These are phyloP conservation scores for Tylopilus subfusipes DNA, from an alignment of 768 basidiomycete species.

Conservation along the genomic window DNA sequence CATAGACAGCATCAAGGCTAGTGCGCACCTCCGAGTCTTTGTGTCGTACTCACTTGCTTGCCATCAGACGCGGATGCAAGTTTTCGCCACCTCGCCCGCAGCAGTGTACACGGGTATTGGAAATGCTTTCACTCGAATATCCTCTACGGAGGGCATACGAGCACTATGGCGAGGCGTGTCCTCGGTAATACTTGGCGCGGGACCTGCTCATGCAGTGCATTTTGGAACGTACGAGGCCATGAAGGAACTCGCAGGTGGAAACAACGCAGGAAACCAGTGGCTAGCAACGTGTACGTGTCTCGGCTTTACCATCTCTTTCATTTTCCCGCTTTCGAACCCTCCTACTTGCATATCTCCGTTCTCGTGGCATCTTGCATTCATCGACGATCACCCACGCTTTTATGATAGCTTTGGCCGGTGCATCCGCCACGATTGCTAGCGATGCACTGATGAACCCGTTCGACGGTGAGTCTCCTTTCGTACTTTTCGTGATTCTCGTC, in stretches of 20 bases:
- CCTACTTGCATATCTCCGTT: neutral
- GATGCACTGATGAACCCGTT: conserved; percentile 99
- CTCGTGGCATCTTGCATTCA: neutral
- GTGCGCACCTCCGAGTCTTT: conserved; percentile 24
- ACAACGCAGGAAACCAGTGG: conserved; percentile 73
- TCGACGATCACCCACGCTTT: conserved; percentile 13
- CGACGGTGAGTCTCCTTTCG: conserved; percentile 63
- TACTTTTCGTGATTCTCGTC: conserved; percentile 1
- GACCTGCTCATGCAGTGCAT: conserved; percentile 97
- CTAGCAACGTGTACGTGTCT: conserved; percentile 75
- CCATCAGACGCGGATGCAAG: conserved; percentile 95
- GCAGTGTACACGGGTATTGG: conserved; percentile 88
- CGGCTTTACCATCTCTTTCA: neutral
- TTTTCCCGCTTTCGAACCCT: neutral
- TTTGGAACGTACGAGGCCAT: conserved; percentile 95
- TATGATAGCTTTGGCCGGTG: conserved; percentile 79
- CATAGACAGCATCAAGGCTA: conserved; percentile 95
- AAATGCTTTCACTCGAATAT: conserved; percentile 88
- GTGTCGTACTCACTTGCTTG: conserved; percentile 1
- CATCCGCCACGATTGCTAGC: conserved; percentile 88
- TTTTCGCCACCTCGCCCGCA: conserved; percentile 80
- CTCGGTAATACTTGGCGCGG: conserved; percentile 93
- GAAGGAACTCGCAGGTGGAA: conserved; percentile 89
- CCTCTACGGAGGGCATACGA: conserved; percentile 88
- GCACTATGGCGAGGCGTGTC: conserved; percentile 95